phyloP scores from a whole-genome alignment of 1,139 yeast genomes.

The Yamadazyma spencermartinsiae region DNA sequence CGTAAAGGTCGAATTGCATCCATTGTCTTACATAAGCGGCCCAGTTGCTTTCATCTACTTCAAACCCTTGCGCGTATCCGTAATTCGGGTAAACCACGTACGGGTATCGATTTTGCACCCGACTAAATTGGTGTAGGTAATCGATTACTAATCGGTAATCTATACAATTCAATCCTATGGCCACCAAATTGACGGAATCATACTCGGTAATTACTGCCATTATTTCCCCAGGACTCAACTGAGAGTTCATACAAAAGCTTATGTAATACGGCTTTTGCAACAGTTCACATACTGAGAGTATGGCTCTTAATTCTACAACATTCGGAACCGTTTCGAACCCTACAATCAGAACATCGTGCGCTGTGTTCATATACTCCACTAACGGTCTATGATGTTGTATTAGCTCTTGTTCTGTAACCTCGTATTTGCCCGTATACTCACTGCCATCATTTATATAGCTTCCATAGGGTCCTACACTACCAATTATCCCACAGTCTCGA shows the following conservation, averaged over 20 bases:
- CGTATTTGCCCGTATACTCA: slow-evolving; percentile 68
- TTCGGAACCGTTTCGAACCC: slow-evolving; percentile 69
- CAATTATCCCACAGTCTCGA: slow-evolving; percentile 20
- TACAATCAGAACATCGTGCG: slow-evolving; percentile 49
- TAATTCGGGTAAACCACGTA: slow-evolving; percentile 41
- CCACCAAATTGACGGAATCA: slow-evolving; percentile 22
- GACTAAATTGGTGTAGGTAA: slow-evolving; percentile 10
- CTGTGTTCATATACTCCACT: slow-evolving; percentile 34
- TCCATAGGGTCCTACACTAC: slow-evolving; percentile 75
- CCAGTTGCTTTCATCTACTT: slow-evolving; percentile 27
- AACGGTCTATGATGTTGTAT: slow-evolving; percentile 50
- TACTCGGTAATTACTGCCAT: slow-evolving; percentile 11
- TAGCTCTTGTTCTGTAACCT: slow-evolving; percentile 30
- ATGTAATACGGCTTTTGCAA: slow-evolving; percentile 30
- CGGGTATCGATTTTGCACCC: slow-evolving; percentile 15
- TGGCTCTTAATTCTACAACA: slow-evolving; percentile 45
- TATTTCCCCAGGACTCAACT: slow-evolving; percentile 20
- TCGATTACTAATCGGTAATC: slow-evolving; percentile 24
- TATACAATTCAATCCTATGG: slow-evolving; percentile 44
- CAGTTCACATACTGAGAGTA: slow-evolving; percentile 15
- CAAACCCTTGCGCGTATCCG: slow-evolving; percentile 26
- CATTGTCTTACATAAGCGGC: slow-evolving; percentile 29
- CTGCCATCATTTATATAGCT: slow-evolving; percentile 64
- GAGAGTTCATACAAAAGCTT: slow-evolving; percentile 28
- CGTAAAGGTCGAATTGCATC: slow-evolving; percentile 30